Evolutionary conservation across 257 asterid species (phyloP).

Genomic region (Agastache rugosa): DNA sequence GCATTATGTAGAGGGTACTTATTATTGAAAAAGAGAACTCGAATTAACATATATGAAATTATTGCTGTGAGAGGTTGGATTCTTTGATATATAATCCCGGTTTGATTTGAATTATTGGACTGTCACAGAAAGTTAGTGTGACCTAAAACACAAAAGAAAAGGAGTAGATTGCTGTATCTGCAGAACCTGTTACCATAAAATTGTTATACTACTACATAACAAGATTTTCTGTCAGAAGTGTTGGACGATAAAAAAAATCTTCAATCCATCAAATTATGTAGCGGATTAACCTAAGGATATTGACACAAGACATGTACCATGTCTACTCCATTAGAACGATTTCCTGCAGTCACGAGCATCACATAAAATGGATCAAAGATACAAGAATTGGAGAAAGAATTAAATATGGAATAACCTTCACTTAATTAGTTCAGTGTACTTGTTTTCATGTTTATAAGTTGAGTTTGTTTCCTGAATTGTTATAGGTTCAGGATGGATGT

Average conservation of each 20-base stretch:
- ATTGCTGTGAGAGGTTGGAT: neutral
- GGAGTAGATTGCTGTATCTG: neutral
- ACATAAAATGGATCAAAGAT: neutral
- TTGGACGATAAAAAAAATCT: too few species aligned
- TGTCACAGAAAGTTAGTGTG: neutral
- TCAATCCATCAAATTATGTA: too few species aligned
- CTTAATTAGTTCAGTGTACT: neutral
- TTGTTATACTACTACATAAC: neutral
- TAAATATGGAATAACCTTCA: neutral
- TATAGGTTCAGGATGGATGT: slow-evolving; percentile 94
- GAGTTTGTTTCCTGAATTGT: slow-evolving; percentile 8
- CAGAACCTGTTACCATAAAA: too few species aligned
- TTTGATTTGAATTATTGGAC: neutral
- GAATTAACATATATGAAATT: neutral
- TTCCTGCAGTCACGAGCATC: too few species aligned
- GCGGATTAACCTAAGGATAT: too few species aligned
- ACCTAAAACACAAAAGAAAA: neutral
- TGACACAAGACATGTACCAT: too few species aligned
- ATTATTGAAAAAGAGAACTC: neutral
- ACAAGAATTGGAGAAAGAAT: neutral
- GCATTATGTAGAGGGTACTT: neutral
- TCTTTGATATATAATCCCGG: neutral
- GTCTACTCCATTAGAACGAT: too few species aligned
- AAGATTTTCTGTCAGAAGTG: neutral
- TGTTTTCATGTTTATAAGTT: slow-evolving; percentile 10